These are phyloP conservation scores for Dactylonectria macrodidyma DNA, from an alignment of 2,329 filamentous ascomycete species.

Conservation along the genomic window DNA sequence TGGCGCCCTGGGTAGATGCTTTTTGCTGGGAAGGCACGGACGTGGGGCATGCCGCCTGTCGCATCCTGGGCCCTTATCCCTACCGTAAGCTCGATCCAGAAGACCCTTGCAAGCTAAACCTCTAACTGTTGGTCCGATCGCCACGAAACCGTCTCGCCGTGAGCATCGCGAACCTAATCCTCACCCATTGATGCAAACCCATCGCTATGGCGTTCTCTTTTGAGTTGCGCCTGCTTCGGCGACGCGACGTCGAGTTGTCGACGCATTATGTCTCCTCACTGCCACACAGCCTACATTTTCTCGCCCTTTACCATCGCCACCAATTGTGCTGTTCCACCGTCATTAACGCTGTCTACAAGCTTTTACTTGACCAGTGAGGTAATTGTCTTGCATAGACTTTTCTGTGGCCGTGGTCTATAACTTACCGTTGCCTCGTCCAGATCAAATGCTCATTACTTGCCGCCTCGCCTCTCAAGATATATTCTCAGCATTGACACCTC, in stretches of 20 bases:
- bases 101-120: constrained; percentile 40
- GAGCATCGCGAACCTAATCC: constrained; percentile 41
- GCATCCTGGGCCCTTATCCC: constrained; percentile 10
- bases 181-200: neutral
- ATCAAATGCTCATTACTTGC: too few species aligned
- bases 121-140: constrained; percentile 48
- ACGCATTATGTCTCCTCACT: constrained; percentile 4
- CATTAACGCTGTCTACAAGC: neutral
- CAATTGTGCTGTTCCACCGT: neutral
- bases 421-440: neutral
- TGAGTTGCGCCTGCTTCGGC: constrained; percentile 1
- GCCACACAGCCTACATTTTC: too few species aligned
- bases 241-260: neutral
- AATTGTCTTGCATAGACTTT: neutral
- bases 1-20: neutral
- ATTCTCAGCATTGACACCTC: too few species aligned
- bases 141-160: constrained; percentile 37
- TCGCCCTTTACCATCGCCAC: neutral
- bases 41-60: constrained; percentile 18
- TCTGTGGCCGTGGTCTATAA: neutral
- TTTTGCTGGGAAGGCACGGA: neutral
- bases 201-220: constrained; percentile 15
- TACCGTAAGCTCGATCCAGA: too few species aligned
- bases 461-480: too few species aligned
- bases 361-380: too few species aligned